Percentiles rank a stretch among this genome's conserved stretches.
phyloP scores from a whole-genome alignment of 2,329 filamentous ascomycete genomes.

The Cordyceps militaris region DNA sequence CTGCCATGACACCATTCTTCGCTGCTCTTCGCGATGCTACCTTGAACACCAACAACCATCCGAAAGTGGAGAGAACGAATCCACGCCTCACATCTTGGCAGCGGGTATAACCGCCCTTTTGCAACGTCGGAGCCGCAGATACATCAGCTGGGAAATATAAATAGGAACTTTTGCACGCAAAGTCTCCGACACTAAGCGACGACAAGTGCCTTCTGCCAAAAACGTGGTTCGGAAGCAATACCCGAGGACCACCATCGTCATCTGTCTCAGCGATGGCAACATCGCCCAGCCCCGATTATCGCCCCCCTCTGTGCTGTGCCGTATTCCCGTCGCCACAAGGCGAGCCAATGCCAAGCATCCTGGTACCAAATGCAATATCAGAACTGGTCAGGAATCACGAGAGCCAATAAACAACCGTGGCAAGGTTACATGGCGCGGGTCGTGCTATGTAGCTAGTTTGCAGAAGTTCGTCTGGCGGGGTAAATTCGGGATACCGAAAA shows the following conservation, averaged over 20 bases:
- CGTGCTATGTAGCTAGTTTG: background rate
- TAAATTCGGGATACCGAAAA: background rate
- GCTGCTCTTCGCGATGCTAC: background rate
- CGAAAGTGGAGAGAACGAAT: background rate
- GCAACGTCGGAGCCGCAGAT: background rate
- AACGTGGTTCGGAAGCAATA: background rate
- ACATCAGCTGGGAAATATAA: background rate
- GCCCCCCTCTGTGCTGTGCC: background rate
- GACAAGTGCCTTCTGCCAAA: background rate
- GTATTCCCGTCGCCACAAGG: background rate
- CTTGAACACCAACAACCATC: background rate
- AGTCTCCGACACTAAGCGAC: background rate
- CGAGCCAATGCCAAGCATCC: background rate
- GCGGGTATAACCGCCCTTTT: background rate
- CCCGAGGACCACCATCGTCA: background rate
- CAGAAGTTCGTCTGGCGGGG: background rate
- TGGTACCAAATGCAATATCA: background rate
- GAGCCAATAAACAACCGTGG: background rate
- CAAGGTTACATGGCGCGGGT: slow-evolving; percentile 2
- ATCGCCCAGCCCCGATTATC: slow-evolving; percentile 6
- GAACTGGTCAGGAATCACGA: too few species aligned
- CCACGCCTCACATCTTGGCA: background rate
- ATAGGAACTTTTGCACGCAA: background rate
- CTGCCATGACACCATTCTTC: background rate
- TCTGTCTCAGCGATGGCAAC: slow-evolving; percentile 2